phyloP scores from a whole-genome alignment of 2,329 filamentous ascomycete species.

The Metarhizium guizhouense region DNA sequence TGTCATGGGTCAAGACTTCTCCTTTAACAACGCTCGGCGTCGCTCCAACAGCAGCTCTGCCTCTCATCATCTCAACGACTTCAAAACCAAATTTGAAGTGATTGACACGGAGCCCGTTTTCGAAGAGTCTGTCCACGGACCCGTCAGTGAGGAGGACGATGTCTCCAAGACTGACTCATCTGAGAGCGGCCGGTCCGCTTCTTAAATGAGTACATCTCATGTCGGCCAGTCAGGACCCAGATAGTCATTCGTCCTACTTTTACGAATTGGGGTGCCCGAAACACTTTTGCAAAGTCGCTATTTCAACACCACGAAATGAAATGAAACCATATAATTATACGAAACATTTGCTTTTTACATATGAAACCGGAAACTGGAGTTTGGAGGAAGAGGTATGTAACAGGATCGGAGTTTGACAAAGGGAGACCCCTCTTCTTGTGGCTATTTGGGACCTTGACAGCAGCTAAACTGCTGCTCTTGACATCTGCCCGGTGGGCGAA shows the following conservation, averaged over 20 bases:
- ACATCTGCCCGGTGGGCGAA: constrained; percentile 10
- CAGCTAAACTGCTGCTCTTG: not conserved
- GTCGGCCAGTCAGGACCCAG: constrained; percentile 8
- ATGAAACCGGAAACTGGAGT: constrained; percentile 1
- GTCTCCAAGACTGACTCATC: constrained; percentile 49
- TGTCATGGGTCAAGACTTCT: constrained; percentile 74
- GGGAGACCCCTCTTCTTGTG: constrained; percentile 6
- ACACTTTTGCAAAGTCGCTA: not conserved
- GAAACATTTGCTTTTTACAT: constrained; percentile 3
- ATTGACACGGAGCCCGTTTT: constrained; percentile 86
- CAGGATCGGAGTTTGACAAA: constrained; percentile 6
- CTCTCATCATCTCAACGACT: constrained; percentile 60
- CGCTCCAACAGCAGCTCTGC: constrained; percentile 84
- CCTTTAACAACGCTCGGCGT: constrained; percentile 75
- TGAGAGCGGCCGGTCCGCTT: constrained; percentile 49
- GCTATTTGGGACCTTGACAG: constrained; percentile 17
- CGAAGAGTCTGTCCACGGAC: constrained; percentile 75
- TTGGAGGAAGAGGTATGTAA: constrained; percentile 1
- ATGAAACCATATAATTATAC: constrained; percentile 13
- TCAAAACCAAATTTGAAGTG: constrained; percentile 96
- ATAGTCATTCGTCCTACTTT: constrained; percentile 11
- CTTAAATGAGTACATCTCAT: constrained; percentile 30
- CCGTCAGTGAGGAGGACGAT: constrained; percentile 46
- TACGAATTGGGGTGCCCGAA: not conserved
- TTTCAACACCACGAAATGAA: constrained; percentile 4